phyloP scores from a whole-genome alignment of 805 yeast genomes.

The Candida morakotiae region DNA sequence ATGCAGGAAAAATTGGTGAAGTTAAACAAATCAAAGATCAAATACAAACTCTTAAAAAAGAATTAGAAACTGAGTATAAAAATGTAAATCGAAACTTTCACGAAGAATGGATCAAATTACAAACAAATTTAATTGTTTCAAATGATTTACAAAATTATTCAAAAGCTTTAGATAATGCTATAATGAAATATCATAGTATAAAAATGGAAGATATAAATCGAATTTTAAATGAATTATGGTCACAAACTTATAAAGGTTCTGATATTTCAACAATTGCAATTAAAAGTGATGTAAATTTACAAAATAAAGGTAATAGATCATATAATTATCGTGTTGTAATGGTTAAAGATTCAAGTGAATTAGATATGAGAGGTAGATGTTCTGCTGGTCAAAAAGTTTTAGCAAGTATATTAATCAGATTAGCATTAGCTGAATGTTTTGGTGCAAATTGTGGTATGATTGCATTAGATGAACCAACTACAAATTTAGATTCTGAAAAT shows the following conservation, averaged over 20 bases:
- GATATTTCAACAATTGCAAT: conserved; percentile 91
- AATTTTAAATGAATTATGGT: conserved; percentile 89
- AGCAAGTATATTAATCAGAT: conserved; percentile 84
- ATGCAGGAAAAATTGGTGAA: conserved; percentile 82
- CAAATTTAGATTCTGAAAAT: conserved; percentile 87
- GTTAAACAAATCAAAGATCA: conserved; percentile 78
- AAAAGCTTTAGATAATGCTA: conserved; percentile 85
- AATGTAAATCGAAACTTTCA: conserved; percentile 62
- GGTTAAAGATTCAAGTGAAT: conserved; percentile 86
- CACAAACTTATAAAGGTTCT: conserved; percentile 87
- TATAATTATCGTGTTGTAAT: conserved; percentile 93
- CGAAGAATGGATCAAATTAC: conserved; percentile 69
- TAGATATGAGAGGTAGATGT: conserved; percentile 98
- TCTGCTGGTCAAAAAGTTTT: conserved; percentile 97
- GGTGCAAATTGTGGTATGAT: conserved; percentile 94
- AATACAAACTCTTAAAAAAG: conserved; percentile 48
- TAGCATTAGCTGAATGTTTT: conserved; percentile 93
- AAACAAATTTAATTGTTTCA: conserved; percentile 69
- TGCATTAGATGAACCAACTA: conserved; percentile 96
- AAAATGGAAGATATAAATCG: conserved; percentile 93
- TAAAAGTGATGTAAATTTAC: conserved; percentile 66
- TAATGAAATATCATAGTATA: conserved; percentile 84
- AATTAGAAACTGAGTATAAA: conserved; percentile 66
- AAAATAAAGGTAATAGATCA: conserved; percentile 52
- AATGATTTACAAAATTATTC: conserved; percentile 80